Conservation (phyloP, 768 basidiomycete genomes). For the Rhodotorula taiwanensis region DNA sequence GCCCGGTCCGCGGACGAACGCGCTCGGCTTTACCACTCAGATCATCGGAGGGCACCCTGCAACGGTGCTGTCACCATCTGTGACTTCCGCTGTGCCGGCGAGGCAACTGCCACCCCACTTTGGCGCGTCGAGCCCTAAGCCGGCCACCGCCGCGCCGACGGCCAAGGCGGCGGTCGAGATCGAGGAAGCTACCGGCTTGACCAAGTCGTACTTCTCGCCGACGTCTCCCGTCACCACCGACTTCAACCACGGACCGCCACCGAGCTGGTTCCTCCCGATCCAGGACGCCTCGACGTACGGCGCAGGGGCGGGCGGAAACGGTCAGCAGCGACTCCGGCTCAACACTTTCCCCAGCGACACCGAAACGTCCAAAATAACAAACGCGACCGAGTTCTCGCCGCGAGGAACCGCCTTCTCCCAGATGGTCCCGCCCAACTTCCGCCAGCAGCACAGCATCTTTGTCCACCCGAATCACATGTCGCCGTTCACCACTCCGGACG, state of each 20-base stretch:
- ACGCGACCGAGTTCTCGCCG: neutral
- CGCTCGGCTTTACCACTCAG: neutral
- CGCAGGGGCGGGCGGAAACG: too few relatives aligned
- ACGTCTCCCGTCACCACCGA: constrained; percentile 11
- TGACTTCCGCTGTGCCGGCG: neutral
- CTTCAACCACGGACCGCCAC: constrained; percentile 11
- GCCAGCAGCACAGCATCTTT: constrained; percentile 3
- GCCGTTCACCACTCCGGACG: neutral
- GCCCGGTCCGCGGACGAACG: neutral
- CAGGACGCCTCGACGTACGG: constrained; percentile 11
- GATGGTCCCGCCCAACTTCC: constrained; percentile 32
- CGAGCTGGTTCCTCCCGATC: constrained; percentile 7
- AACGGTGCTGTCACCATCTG: neutral
- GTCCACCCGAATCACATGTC: constrained; percentile 7
- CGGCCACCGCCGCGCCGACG: neutral
- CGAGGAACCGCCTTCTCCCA: constrained; percentile 9
- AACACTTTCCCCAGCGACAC: constrained; percentile 4
- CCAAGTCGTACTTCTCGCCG: constrained; percentile 19
- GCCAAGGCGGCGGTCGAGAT: neutral
- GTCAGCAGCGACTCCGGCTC: neutral
- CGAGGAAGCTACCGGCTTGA: neutral
- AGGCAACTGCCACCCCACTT: constrained; percentile 24
- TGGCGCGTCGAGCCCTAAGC: constrained; percentile 4
- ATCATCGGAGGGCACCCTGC: constrained; percentile 23
- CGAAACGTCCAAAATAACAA: neutral